These are phyloP conservation scores for Emericellopsis cladophorae DNA, from an alignment of 2,329 filamentous ascomycete genomes.

Conservation along the genomic window DNA sequence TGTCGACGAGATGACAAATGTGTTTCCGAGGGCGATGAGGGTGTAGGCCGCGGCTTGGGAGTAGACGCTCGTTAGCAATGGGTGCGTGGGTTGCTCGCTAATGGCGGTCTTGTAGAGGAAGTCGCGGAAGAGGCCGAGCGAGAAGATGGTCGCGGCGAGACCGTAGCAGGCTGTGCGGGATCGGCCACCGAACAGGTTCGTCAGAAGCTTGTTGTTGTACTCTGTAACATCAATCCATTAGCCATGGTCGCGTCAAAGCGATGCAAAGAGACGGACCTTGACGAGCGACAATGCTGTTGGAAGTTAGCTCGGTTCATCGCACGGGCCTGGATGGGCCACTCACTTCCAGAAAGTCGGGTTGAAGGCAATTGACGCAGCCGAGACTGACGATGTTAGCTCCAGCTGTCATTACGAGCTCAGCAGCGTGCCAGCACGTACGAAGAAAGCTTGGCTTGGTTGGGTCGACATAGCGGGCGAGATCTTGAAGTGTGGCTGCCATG, in stretches of 20 bases:
- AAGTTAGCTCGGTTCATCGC: constrained; percentile 14
- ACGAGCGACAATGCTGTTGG: constrained; percentile 64
- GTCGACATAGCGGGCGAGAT: constrained; percentile 53
- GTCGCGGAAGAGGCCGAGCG: constrained; percentile 80
- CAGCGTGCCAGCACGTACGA: constrained; percentile 31
- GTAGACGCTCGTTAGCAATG: constrained; percentile 49
- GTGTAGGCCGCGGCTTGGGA: constrained; percentile 53
- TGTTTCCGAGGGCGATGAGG: constrained; percentile 65
- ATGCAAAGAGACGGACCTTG: constrained; percentile 42
- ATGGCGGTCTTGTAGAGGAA: constrained; percentile 78
- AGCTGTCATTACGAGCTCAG: neutral
- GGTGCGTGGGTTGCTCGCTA: constrained; percentile 60
- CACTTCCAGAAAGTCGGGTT: constrained; percentile 99
- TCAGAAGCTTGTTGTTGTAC: constrained; percentile 82
- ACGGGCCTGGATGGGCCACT: constrained; percentile 24
- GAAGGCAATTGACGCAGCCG: constrained; percentile 72
- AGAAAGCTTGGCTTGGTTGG: constrained; percentile 54
- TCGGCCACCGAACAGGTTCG: constrained; percentile 71
- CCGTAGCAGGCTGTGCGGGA: constrained; percentile 75
- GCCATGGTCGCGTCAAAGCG: neutral
- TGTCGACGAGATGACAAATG: constrained; percentile 79
- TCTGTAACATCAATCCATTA: constrained; percentile 36
- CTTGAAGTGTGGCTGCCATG: constrained; percentile 10
- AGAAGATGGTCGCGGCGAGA: constrained; percentile 82
- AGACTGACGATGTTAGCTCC: constrained; percentile 42